A percentile compares a stretch with the other conserved stretches of the same genome.
phyloP scores from a whole-genome alignment of 2,329 filamentous ascomycete genomes.

The Trematosphaeria pertusa region DNA sequence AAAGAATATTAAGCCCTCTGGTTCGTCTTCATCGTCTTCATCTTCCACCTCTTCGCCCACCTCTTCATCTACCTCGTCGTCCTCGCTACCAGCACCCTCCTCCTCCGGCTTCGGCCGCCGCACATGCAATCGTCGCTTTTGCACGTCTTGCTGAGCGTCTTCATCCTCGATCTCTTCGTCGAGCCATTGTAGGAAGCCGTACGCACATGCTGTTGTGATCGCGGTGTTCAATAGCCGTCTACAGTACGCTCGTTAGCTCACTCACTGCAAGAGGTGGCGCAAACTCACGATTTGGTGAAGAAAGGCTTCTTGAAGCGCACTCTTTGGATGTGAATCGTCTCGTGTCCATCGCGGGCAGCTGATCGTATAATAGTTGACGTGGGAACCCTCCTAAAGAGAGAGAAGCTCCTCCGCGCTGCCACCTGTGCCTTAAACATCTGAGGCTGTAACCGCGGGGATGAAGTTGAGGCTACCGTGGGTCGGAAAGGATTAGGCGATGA shows the following conservation, averaged over 20 bases:
- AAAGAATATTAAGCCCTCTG: slow-evolving; percentile 53
- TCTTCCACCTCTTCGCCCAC: slow-evolving; percentile 39
- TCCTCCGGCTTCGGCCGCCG: slow-evolving; percentile 10
- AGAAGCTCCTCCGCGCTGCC: slow-evolving; percentile 46
- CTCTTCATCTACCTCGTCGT: slow-evolving; percentile 24
- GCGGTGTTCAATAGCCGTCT: no score
- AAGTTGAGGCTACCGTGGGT: slow-evolving; percentile 17
- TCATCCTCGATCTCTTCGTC: slow-evolving; percentile 33
- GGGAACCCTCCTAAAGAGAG: slow-evolving; percentile 38
- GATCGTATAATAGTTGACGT: slow-evolving; percentile 31
- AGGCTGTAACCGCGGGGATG: slow-evolving; percentile 26
- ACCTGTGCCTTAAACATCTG: slow-evolving; percentile 49
- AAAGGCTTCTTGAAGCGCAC: slow-evolving; percentile 51
- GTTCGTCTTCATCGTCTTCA: slow-evolving; percentile 39
- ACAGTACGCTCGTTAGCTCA: no score
- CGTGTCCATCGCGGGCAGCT: slow-evolving; percentile 39
- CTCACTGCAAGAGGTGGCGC: slow-evolving; percentile 10
- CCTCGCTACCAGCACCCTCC: slow-evolving; percentile 19
- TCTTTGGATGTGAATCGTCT: slow-evolving; percentile 42
- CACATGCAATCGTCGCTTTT: slow-evolving; percentile 2
- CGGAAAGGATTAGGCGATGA: not conserved
- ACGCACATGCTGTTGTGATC: slow-evolving; percentile 24
- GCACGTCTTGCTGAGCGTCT: slow-evolving; percentile 18
- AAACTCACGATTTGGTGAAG: slow-evolving; percentile 43
- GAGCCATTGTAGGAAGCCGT: slow-evolving; percentile 30